These are phyloP conservation scores for Moringa oleifera DNA, from an alignment of 345 rosid species.

Conservation along the genomic window DNA sequence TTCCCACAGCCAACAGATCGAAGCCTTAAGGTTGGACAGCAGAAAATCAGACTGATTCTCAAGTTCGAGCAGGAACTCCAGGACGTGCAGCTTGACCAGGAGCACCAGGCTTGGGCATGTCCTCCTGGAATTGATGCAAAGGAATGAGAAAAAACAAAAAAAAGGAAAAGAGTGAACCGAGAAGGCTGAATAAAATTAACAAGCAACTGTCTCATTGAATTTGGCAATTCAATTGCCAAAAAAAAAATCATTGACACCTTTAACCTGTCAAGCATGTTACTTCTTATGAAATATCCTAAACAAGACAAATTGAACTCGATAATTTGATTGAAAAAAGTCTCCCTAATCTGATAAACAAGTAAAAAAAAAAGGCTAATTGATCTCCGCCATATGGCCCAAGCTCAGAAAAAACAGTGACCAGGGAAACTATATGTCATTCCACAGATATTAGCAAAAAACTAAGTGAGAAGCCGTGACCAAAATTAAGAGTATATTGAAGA, in stretches of 20 bases:
- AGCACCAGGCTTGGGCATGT: slow-evolving; percentile 27
- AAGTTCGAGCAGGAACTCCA: slow-evolving; percentile 6
- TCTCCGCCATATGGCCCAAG: not conserved
- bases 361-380: too few species aligned
- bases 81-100: slow-evolving; percentile 30
- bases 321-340: not conserved
- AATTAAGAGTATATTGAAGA: too few species aligned
- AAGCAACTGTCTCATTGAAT: too few species aligned
- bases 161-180: not conserved
- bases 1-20: not conserved
- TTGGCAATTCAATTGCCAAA: too few species aligned
- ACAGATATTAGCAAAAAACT: not conserved
- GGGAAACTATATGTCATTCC: not conserved
- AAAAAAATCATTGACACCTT: too few species aligned
- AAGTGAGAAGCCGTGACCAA: not conserved
- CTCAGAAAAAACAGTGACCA: not conserved
- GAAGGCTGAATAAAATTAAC: too few species aligned
- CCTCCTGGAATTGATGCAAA: slow-evolving; percentile 15
- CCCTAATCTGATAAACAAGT: too few species aligned
- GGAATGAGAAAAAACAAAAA: not conserved
- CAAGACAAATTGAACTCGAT: not conserved
- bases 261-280: too few species aligned
- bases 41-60: not conserved
- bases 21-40: not conserved
- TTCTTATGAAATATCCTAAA: too few species aligned